Evolutionary conservation across 192 early-diverging fungal genomes (phyloP), one percentile per base, ranked within the genome.

Genomic region (Podila verticillata): DNA sequence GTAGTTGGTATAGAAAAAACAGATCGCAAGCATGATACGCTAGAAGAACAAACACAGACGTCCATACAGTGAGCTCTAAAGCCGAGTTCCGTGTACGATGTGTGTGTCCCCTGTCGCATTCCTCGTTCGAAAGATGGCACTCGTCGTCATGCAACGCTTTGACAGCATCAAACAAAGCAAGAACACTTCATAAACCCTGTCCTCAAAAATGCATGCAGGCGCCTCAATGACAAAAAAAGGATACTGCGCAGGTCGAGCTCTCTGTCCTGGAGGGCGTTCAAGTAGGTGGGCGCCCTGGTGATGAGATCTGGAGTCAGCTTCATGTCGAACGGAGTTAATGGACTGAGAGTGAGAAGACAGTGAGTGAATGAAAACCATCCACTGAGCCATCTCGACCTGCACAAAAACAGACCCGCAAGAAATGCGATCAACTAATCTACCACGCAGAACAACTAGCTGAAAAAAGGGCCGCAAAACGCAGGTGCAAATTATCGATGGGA

Each of bases 231-330:
- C 39, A 66, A 58, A 66, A 56, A 56, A 34, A 47, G 48, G 61
- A 71, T 88, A 96, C 93, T 92, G 83, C 96, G 87, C 59, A 99
- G 83, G 68, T 96, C 93, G 59, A 99, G 89, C 83, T 96, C 95
- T 57, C 95, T 86, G 83, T 97, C 96, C 82, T 92, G 92, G 31
- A 97, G 82, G 20, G 96, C 85, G 82, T 99, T 98, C 36, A 98
- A 86, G 65, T 87, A 93, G 31, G 91, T 87, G 47, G 88, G 82
- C 62, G 92, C 88, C 31, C 86, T 84, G 57, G 84, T 59, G 57
- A 95, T 87, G 54, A 95, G 83, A 34, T 93, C 94, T 28, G 91
- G 88, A 17, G 94, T 94, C 39, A 95, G 83, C 77, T 93, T 93
- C 92, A 95, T 93, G 51, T 24, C 51, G 22, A 24, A 26, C n/a